phyloP scores from a whole-genome alignment of 2,329 filamentous ascomycete species.

The Xylaria sp. region DNA sequence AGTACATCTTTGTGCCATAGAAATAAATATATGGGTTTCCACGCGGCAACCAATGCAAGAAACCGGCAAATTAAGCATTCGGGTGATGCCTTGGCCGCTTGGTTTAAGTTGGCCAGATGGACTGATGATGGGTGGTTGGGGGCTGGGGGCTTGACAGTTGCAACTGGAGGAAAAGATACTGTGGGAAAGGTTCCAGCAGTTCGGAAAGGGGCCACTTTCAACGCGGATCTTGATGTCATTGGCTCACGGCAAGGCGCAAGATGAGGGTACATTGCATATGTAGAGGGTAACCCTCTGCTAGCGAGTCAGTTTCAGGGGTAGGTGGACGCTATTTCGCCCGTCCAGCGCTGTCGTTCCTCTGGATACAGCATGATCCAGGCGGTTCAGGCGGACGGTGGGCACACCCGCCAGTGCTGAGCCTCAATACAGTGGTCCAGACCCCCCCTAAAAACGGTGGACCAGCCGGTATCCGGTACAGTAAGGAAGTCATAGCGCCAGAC shows the following conservation, averaged over 20 bases:
- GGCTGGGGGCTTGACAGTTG: background rate
- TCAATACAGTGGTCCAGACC: background rate
- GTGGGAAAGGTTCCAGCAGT: background rate
- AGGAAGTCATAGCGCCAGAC: background rate
- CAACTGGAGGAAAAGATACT: background rate
- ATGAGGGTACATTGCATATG: too few species aligned
- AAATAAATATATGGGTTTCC: too few species aligned
- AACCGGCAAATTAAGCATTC: too few species aligned
- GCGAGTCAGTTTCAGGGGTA: background rate
- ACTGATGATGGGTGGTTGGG: too few species aligned
- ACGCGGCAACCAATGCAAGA: too few species aligned
- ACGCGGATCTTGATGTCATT: background rate
- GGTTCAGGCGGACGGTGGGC: background rate
- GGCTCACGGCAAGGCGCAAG: too few species aligned
- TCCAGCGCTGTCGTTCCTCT: too few species aligned
- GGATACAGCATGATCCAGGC: background rate
- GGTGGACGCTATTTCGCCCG: background rate
- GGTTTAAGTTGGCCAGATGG: background rate
- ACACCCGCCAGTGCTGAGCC: background rate
- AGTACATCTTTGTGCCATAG: too few species aligned
- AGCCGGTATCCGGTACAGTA: background rate
- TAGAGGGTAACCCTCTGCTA: too few species aligned
- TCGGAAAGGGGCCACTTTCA: background rate
- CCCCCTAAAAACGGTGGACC: too few species aligned
- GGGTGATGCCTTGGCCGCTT: too few species aligned